Evolutionary conservation across 768 basidiomycete genomes (phyloP).

Genomic region (Scleroderma citrinum): DNA sequence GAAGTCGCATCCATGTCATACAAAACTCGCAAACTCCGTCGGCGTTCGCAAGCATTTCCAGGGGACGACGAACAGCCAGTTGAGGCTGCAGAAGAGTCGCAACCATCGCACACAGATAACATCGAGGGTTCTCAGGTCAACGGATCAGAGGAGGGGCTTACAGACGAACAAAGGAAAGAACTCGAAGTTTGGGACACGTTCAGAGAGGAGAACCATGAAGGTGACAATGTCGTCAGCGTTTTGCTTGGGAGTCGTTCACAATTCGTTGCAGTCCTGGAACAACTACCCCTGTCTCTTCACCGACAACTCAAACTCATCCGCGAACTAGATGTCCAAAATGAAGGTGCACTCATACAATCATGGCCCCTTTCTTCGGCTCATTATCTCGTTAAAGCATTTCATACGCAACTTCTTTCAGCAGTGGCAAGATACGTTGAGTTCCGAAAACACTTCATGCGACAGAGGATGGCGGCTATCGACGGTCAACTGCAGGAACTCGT

Average conservation of each 20-base stretch:
- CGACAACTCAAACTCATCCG: slow-evolving; percentile 63
- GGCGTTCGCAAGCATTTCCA: slow-evolving; percentile 37
- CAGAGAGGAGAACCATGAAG: slow-evolving; percentile 76
- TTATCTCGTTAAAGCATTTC: slow-evolving; percentile 29
- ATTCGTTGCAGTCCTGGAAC: slow-evolving; percentile 57
- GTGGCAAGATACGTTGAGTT: slow-evolving; percentile 43
- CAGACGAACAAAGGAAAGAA: slow-evolving; percentile 41
- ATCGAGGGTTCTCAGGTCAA: background rate
- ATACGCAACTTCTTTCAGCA: slow-evolving; percentile 36
- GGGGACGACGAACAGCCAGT: slow-evolving; percentile 20
- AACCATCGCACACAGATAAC: slow-evolving; percentile 4
- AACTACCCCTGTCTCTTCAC: slow-evolving; percentile 69
- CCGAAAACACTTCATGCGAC: slow-evolving; percentile 24
- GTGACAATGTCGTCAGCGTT: slow-evolving; percentile 27
- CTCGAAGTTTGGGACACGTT: slow-evolving; percentile 68
- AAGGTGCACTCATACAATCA: slow-evolving; percentile 34
- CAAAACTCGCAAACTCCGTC: slow-evolving; percentile 38
- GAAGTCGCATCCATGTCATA: background rate
- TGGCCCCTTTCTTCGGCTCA: slow-evolving; percentile 3
- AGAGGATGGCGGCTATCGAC: background rate
- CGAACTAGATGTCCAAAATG: slow-evolving; percentile 66
- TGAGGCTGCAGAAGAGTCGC: slow-evolving; percentile 11
- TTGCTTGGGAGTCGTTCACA: background rate
- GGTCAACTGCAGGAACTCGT: background rate
- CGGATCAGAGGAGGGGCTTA: slow-evolving; percentile 9